Evolutionary conservation across 2,329 filamentous ascomycete species (phyloP).

Genomic region (Pseudocercospora fijiensis): DNA sequence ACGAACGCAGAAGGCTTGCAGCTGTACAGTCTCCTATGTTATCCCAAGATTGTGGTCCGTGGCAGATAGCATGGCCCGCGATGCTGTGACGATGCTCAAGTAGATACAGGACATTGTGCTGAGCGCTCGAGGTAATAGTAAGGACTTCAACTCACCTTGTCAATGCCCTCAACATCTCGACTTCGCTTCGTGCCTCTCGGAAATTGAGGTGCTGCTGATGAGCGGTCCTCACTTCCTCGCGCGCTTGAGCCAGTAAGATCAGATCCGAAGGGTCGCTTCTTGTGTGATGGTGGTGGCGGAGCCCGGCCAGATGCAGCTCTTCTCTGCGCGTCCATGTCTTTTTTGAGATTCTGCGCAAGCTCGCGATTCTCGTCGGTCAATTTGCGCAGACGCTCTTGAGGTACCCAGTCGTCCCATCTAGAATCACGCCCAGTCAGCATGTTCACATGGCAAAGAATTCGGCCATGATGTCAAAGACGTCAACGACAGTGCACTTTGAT

Average conservation of each 20-base stretch:
- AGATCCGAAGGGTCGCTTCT: conserved; percentile 58
- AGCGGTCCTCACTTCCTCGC: conserved; percentile 75
- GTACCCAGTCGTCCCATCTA: conserved; percentile 98
- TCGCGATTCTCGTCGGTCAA: conserved; percentile 94
- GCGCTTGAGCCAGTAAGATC: conserved; percentile 50
- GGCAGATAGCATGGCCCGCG: not conserved
- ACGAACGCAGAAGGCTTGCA: not conserved
- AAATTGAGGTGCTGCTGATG: conserved; percentile 58
- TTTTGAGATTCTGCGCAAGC: conserved; percentile 70
- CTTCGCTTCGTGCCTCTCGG: conserved; percentile 70
- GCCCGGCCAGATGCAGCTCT: conserved; percentile 45
- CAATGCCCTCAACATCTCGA: conserved; percentile 73
- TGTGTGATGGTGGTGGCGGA: conserved; percentile 43
- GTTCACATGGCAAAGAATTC: not conserved
- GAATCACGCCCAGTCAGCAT: conserved; percentile 16
- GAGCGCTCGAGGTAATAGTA: not conserved
- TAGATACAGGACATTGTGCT: no score
- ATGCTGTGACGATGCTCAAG: not conserved
- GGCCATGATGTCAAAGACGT: not conserved
- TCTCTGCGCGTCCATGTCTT: conserved; percentile 64
- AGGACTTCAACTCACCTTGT: conserved; percentile 61
- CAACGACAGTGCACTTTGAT: not conserved
- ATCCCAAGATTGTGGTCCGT: not conserved
- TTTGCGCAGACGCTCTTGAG: conserved; percentile 88
- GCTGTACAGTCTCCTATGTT: not conserved